Evolutionary conservation across 768 basidiomycete species (phyloP).

Genomic region (Pisolithus marmoratus): DNA sequence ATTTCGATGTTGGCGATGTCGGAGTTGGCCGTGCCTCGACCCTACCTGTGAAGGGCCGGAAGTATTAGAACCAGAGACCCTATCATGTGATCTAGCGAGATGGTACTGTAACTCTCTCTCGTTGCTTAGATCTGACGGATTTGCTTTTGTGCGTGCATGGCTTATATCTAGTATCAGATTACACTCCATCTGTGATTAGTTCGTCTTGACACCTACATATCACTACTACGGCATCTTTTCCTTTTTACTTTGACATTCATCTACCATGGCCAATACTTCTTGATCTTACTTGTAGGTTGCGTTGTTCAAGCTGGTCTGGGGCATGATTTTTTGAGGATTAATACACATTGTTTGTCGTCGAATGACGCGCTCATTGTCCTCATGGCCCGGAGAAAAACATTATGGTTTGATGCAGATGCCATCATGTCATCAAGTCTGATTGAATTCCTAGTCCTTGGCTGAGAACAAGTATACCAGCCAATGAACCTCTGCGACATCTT

Average conservation of each 20-base stretch:
- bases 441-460: too few species aligned
- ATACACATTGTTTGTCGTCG: background rate
- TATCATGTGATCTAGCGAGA: constrained; percentile 12
- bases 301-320: background rate
- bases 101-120: background rate
- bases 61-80: constrained; percentile 18
- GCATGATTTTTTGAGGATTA: background rate
- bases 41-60: constrained; percentile 23
- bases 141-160: constrained; percentile 4
- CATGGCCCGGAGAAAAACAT: too few species aligned
- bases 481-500: too few species aligned
- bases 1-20: constrained; percentile 9
- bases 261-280: constrained; percentile 3
- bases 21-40: constrained; percentile 18
- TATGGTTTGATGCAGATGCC: background rate
- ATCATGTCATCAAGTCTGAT: background rate
- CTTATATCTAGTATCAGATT: background rate
- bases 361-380: background rate
- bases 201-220: constrained; percentile 1
- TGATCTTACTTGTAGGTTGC: background rate
- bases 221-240: constrained; percentile 21
- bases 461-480: too few species aligned
- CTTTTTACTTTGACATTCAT: constrained; percentile 14
- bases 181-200: background rate
- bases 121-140: background rate